Evolutionary conservation across 495 filamentous ascomycete genomes (phyloP), one percentile per base, ranked within the genome.

Genomic region (Thozetella sp.): DNA sequence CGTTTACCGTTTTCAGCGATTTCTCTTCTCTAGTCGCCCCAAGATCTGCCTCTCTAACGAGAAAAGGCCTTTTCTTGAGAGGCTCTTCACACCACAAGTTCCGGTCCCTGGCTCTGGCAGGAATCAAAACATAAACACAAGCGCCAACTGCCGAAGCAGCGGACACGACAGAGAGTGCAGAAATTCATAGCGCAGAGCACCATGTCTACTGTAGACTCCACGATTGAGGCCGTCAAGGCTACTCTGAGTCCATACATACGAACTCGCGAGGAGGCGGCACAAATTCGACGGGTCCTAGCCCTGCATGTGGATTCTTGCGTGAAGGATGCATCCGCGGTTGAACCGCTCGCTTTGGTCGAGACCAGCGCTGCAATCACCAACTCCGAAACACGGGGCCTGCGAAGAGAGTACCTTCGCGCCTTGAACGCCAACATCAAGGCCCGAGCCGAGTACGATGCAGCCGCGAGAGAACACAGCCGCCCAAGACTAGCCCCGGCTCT

Each of bases 341-440:
- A 60, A 20, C 74, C 77, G 3, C 58, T 81, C 25, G 71, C 72
- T 17, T 73, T 82, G 11, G 57, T 75, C 17, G 72, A 77, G 4
- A 26, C 66, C 4, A 64, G 63, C 17, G 58, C 34, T 48, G 43
- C 20, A 55, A 53, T 30, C 17, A 51, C 34, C 62, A 50, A 22
- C 71, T 53, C 56, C 23, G 55, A 65, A 22, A 56, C 70, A 0
- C 67, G 66, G 1, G 76, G 73, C n/a, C 69, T 67, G 1, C 75
- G 77, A 22, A 67, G 69, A 58, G 76, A 85, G 58, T 90, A 88
- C 55, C 66, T 88, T 46, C 72, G 86, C 43, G 85, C 85, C 2
- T 67, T 88, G n/a, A 74, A 76, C 56, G 84, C 79, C 40, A 87
- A 88, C 61, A 68, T 86, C 34, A 75, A 77, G 43, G 84, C 85